phyloP scores from a whole-genome alignment of 257 asterid genomes.

The Marsdenia floribunda region DNA sequence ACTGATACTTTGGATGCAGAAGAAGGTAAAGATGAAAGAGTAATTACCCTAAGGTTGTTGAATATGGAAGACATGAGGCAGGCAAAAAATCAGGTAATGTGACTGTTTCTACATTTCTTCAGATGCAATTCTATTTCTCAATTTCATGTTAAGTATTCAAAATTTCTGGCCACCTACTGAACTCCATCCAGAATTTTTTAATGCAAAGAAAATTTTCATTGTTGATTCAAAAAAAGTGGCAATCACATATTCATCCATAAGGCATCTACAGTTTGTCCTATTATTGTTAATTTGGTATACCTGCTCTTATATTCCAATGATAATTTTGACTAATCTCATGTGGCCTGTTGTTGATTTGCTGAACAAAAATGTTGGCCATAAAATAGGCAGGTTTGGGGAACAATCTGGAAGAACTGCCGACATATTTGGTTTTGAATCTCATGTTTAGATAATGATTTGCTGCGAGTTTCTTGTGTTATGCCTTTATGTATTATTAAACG shows the following conservation, averaged over 20 bases:
- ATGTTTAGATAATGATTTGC: background rate
- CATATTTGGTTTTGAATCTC: background rate
- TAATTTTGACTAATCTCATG: background rate
- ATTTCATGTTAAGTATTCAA: no score
- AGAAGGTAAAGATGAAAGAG: conserved; percentile 51
- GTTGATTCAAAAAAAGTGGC: background rate
- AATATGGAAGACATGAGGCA: conserved; percentile 88
- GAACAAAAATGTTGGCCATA: background rate
- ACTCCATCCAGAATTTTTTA: background rate
- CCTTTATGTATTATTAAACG: background rate
- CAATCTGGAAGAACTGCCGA: background rate
- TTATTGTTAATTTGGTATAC: background rate
- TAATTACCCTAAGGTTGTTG: conserved; percentile 61
- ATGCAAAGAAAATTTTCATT: background rate
- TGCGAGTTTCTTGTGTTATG: background rate
- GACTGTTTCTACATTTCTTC: background rate
- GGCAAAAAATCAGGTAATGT: conserved; percentile 79
- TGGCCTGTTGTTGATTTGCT: background rate
- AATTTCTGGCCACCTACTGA: background rate
- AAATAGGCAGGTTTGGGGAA: background rate
- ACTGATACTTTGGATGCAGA: conserved; percentile 37
- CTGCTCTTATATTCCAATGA: background rate
- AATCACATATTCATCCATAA: background rate
- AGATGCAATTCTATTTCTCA: background rate
- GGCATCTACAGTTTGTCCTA: background rate